Evolutionary conservation across 352 stramenopile species (phyloP), one percentile per base, ranked within the genome.

Genomic region (Aphanomyces euteiches): DNA sequence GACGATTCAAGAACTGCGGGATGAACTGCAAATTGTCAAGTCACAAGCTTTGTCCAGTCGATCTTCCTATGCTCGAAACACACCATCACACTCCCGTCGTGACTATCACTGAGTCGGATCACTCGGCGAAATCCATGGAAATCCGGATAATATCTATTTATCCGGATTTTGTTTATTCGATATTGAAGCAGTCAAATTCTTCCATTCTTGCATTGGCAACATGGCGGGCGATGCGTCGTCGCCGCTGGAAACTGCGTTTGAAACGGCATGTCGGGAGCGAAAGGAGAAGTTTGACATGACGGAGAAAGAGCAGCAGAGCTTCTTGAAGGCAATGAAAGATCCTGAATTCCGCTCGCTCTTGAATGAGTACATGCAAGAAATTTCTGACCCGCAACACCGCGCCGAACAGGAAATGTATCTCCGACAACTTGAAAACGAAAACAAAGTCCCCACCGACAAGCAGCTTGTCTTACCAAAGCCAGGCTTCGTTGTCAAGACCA

Each of bases 281-380:
- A 21, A 21, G 38, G 50, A 47, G 15, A 60, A 60, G n/a, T 69
- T 69, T 28, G 47, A 69, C 47, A 83, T 90, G 72, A 84, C 66
- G 28, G 43, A 57, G 8, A 77, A 90, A 7, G 87, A 96, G 70
- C 81, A 96, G 74, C 66, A 89, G 15, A 87, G 87, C 67, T 97
- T 98, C 75, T 76, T 95, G 39, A 82, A 85, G 57, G 93, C 93
- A 43, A 96, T 98, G 79, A 79, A 89, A 63, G 79, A 98, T 65
- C 84, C 90, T 0, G 82, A 96, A 66, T 98, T 98, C 77, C 88
- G 90, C 10, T 86, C 89, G 65, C 78, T 98, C 34, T 75, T 98
- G 47, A 88, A 90, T 64, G 93, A 98, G 40, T 98, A 98, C 78
- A 96, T 98, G 79, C 75, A 88, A 36, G 93, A 98, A 75, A 95